Evolutionary conservation across 2,329 filamentous ascomycete species (phyloP).

Genomic region (Hypoxylon sp.): DNA sequence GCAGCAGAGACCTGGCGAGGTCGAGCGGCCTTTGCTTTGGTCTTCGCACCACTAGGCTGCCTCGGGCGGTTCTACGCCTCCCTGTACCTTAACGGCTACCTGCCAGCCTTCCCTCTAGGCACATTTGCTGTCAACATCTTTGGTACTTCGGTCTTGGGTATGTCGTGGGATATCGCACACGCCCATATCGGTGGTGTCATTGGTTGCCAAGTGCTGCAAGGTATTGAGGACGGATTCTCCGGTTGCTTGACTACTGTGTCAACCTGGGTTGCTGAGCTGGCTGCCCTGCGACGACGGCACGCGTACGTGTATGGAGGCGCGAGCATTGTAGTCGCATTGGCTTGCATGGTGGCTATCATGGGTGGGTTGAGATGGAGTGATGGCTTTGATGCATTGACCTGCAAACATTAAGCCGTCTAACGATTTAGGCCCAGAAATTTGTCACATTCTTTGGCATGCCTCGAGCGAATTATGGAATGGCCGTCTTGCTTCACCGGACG

Average conservation of each 20-base stretch:
- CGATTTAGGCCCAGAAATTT: too few relatives aligned
- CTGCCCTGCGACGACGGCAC: slow-evolving; percentile 54
- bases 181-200: slow-evolving; percentile 61
- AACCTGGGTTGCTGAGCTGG: slow-evolving; percentile 71
- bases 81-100: slow-evolving; percentile 72
- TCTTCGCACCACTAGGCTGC: slow-evolving; percentile 85
- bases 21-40: slow-evolving; percentile 75
- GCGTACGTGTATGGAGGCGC: slow-evolving; percentile 73
- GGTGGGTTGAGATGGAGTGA: slow-evolving; percentile 76
- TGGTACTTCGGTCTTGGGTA: slow-evolving; percentile 77
- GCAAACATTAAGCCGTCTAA: slow-evolving; percentile 45
- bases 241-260: slow-evolving; percentile 73
- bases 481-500: too few relatives aligned
- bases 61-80: slow-evolving; percentile 78
- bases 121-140: slow-evolving; percentile 85
- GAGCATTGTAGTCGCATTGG: slow-evolving; percentile 68
- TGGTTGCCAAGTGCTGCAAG: slow-evolving; percentile 74
- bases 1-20: slow-evolving; percentile 74
- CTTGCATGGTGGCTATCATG: slow-evolving; percentile 73
- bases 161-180: slow-evolving; percentile 82
- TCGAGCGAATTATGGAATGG: too few relatives aligned
- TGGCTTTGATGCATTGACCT: slow-evolving; percentile 59
- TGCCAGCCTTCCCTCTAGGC: slow-evolving; percentile 78
- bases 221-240: slow-evolving; percentile 73
- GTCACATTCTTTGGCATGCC: too few relatives aligned